A percentile compares a stretch with the other conserved stretches of the same genome.
Conservation (phyloP, 1,139 yeast species). For the Blastobotrys capitulatus region DNA sequence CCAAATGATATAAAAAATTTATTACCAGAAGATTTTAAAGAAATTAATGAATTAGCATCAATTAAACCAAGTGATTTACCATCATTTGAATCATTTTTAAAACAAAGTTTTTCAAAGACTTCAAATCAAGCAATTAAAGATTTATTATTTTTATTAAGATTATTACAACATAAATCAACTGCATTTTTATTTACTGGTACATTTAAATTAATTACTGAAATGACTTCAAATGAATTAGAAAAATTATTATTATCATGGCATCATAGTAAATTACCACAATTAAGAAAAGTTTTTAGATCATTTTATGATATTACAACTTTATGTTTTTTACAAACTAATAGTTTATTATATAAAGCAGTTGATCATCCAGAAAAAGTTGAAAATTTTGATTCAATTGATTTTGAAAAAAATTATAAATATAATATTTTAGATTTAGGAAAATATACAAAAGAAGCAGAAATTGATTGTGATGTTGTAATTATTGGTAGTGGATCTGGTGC, state of each 20-base stretch:
- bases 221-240: conserved; percentile 21
- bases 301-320: conserved; percentile 14
- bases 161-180: conserved; percentile 22
- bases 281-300: conserved; percentile 22
- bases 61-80: conserved; percentile 27
- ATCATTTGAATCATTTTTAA: conserved; percentile 16
- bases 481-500: conserved; percentile 58
- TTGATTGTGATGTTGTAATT: conserved; percentile 40
- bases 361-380: conserved; percentile 25
- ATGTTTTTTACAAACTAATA: conserved; percentile 14
- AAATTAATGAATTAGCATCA: conserved; percentile 17
- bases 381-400: conserved; percentile 8
- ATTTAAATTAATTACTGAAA: conserved; percentile 22
- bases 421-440: conserved; percentile 18
- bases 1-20: conserved; percentile 12
- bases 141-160: conserved; percentile 19
- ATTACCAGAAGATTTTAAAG: conserved; percentile 10
- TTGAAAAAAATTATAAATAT: conserved; percentile 11
- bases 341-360: conserved; percentile 18
- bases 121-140: conserved; percentile 13
- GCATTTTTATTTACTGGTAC: conserved; percentile 25
- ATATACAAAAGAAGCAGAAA: conserved; percentile 16
- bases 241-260: conserved; percentile 20
- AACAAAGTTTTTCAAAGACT: conserved; percentile 9
- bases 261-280: conserved; percentile 17